Evolutionary conservation across 352 stramenopile genomes (phyloP).

Genomic region (Phytopythium sindhum): DNA sequence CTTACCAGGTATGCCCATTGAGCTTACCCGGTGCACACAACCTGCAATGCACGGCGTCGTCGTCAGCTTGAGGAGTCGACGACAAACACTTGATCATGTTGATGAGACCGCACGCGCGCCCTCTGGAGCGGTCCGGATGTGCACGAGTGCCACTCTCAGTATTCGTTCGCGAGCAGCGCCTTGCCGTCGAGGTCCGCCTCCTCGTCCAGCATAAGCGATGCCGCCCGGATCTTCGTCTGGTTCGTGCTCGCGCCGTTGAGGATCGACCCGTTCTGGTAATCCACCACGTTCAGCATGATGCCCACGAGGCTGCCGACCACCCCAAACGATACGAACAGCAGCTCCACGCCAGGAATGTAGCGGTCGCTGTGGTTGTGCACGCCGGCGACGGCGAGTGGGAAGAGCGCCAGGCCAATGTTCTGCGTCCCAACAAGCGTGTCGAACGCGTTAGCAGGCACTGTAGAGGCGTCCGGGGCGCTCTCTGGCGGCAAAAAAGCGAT

Average conservation of each 20-base stretch:
- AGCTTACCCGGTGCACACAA: no score
- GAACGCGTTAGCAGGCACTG: neutral
- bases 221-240: constrained; percentile 18
- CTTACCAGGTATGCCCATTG: no score
- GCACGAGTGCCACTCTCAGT: constrained; percentile 21
- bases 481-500: neutral
- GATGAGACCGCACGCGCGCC: neutral
- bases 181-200: constrained; percentile 46
- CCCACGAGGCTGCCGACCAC: constrained; percentile 70
- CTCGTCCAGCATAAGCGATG: constrained; percentile 53
- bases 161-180: constrained; percentile 52
- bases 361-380: constrained; percentile 66
- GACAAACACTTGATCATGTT: neutral
- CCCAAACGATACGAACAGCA: constrained; percentile 79
- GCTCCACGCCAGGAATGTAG: constrained; percentile 80
- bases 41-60: neutral
- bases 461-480: neutral
- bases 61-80: neutral
- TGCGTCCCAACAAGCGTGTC: constrained; percentile 16
- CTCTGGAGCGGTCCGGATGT: neutral
- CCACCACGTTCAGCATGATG: constrained; percentile 67
- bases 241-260: constrained; percentile 56
- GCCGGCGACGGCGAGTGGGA: constrained; percentile 69
- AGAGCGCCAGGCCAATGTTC: constrained; percentile 81
- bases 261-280: constrained; percentile 76